phyloP scores from a whole-genome alignment of 2,329 filamentous ascomycete species.

The Trichophyton verrucosum region DNA sequence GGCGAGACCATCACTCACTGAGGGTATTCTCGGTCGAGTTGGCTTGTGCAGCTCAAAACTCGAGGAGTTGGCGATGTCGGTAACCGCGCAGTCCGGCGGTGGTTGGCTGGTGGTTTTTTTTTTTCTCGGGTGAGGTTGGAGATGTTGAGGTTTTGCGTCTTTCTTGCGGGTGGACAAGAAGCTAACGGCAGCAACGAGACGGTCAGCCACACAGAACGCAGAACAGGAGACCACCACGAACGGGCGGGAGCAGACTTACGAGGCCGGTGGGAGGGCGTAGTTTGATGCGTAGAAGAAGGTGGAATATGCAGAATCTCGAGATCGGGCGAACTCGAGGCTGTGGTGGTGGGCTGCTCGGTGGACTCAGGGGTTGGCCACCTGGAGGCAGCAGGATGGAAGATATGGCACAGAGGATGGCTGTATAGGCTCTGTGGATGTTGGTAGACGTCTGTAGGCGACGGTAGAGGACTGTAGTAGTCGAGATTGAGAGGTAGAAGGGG shows the following conservation, averaged over 20 bases:
- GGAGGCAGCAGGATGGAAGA: not conserved
- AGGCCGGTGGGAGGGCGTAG: not conserved
- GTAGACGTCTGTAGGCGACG: not conserved
- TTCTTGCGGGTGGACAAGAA: constrained; percentile 4
- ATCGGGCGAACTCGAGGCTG: not conserved
- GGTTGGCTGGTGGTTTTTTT: constrained; percentile 17
- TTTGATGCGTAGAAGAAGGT: not conserved
- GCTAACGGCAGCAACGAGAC: not conserved
- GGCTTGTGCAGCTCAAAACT: constrained; percentile 15
- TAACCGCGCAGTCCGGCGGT: constrained; percentile 23
- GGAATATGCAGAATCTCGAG: constrained; percentile 3
- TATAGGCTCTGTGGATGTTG: not conserved
- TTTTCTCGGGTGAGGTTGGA: constrained; percentile 6
- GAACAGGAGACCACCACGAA: constrained; percentile 4
- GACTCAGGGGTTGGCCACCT: not conserved
- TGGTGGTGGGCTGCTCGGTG: not conserved
- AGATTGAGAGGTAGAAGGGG: not conserved
- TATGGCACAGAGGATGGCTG: not conserved
- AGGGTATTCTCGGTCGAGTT: constrained; percentile 15
- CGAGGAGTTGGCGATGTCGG: constrained; percentile 17
- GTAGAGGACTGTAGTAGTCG: too few relatives aligned
- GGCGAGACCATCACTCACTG: constrained; percentile 16
- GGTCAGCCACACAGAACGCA: constrained; percentile 3
- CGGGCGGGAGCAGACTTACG: not conserved
- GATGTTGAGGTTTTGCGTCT: constrained; percentile 5